phyloP scores from a whole-genome alignment of 2,329 filamentous ascomycete genomes.

The Sporothrix euskadiensis region DNA sequence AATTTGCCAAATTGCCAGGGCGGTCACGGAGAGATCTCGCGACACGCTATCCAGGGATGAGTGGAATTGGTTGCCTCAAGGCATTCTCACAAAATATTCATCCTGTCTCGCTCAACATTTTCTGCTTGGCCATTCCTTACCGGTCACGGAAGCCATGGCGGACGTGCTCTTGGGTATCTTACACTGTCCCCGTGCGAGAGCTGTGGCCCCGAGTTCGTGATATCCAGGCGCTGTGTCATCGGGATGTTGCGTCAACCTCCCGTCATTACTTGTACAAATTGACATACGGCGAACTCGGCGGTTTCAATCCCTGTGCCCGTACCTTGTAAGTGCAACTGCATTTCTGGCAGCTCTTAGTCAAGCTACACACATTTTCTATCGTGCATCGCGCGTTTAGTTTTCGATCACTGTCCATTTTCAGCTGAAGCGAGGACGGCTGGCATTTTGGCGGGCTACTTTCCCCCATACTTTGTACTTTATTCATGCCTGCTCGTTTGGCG shows the following conservation, averaged over 20 bases:
- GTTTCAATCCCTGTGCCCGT: background rate
- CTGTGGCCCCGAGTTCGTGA: conserved; percentile 10
- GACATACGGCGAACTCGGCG: background rate
- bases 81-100: conserved; percentile 3
- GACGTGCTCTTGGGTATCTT: background rate
- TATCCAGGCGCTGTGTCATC: background rate
- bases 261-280: background rate
- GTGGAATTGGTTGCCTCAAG: background rate
- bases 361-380: background rate
- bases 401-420: background rate
- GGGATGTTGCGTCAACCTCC: background rate
- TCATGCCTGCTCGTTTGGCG: background rate
- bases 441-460: background rate
- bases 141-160: background rate
- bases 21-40: background rate
- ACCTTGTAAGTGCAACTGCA: background rate
- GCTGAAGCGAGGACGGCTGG: background rate
- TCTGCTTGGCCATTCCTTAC: background rate
- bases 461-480: background rate
- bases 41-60: conserved; percentile 19
- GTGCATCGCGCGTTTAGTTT: background rate
- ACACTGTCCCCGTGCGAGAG: background rate
- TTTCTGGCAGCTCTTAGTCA: background rate
- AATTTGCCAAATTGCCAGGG: background rate
- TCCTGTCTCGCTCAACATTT: background rate